Evolutionary conservation across 2,329 filamentous ascomycete genomes (phyloP), one percentile per base, ranked within the genome.

Genomic region (Aureobasidium zeae): DNA sequence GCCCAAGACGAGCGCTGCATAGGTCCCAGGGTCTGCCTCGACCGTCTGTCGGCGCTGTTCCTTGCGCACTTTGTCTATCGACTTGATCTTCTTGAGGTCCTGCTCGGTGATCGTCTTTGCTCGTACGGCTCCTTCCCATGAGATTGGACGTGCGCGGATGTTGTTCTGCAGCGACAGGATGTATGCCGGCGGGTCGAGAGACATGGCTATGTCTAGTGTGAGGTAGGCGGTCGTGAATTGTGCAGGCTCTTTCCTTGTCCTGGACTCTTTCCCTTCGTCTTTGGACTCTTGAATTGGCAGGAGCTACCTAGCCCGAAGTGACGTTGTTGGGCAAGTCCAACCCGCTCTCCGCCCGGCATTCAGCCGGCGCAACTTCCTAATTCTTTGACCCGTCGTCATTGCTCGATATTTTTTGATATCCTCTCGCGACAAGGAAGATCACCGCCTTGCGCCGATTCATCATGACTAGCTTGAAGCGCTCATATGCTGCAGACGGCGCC

Each of bases 111-210:
- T 84, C 59, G 86, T 91, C 64, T 88, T 86, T 55, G 86, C 86
- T 64, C 91, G 79, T 53, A 94, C 86, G 57, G 89, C 88, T 57
- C 89, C 89, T 66, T 96, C 89, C 91, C 91, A 98, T 47, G 89
- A 88, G 67, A 98, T 94, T 52, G 88, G 88, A 54, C 91, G 79
- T 60, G 86, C 83, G 61, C 91, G 86, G 63, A 96, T 94, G 73
- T 96, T 96, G 77, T 86, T 93, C 71, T 94, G 88, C 55, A 95
- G 76, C 54, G 86, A 89, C 61, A 79, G 74, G 52, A 85, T 76
- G 66, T 95, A 95, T 48, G 85, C 84, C 48, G 88, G 88, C 55
- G 86, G 83, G 62, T 95, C 87, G 64, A 94, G 77, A 62, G 87
- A 89, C 88, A 95, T 95, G 49, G 21, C 52, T 53, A 29, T n/a